Base-by-base conservation (phyloP, 176 grass and related monocot species). In the Puccinellia tenuiflora region DNA sequence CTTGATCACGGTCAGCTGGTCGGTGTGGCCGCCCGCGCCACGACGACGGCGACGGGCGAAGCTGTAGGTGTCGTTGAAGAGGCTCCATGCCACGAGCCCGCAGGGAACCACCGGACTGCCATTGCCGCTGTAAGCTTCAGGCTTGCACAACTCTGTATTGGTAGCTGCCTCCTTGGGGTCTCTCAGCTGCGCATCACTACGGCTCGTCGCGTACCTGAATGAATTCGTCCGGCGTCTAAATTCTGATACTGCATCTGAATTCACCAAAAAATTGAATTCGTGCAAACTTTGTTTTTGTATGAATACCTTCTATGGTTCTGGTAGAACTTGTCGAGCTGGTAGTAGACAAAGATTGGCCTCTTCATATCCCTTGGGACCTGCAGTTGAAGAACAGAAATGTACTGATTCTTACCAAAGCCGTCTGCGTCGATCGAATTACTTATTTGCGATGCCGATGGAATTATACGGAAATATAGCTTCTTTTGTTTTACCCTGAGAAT, bases 291-390 rank as follows among this genome's bases (percentile, higher is more conserved):
- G 15, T n/a, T 63, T 14, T 84, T 25, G 5, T 8, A 8, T 6
- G 6, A 53, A 35, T 91, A 94, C 92, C 92, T 94, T 71, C 92
- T 85, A 43, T 94, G 92, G 68, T 94, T 94, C 73, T 94, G 92
- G 73, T 91, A 94, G 60, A 91, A 94, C 42, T 89, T 87, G 12
- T 94, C 82, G 10, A 94, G 87, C 29, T 94, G 90, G 79, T 94
- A 94, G 34, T 94, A 94, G 17, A 94, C 62, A 77, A 88, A 92
- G 54, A 94, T 86, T 46, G 92, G 92, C 14, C 67, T 84, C 83
- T 76, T 85, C 92, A 94, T 94, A 60, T 88, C 68, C 57, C 83
- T 94, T 13, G 87, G 87, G 56, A 94, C 30, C 92, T 94, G 48
- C 66, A 75, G 7, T 45, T 17, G 39, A 68, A 57, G 4, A 2